Base-by-base conservation (phyloP, 2,329 filamentous ascomycete genomes). In the Rachicladosporium sp. region DNA sequence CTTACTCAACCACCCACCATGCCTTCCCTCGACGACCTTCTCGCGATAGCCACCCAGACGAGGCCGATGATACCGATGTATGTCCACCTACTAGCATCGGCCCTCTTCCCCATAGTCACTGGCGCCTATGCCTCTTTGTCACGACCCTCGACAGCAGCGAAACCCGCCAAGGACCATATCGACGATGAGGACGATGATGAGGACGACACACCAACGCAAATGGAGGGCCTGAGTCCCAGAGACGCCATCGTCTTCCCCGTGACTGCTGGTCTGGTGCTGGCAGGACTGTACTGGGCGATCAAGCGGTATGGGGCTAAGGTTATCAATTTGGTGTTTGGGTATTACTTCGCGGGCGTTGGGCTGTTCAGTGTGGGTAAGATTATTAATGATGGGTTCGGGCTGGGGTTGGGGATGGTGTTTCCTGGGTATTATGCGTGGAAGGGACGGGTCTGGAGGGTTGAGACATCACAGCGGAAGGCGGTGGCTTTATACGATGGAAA, bases 181-280 rank as follows among this genome's bases (percentile, higher is more conserved):
- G 70, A 76, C 4, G 53, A 56, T 11, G 65, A 71, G 8, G 66
- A 74, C 6, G 66, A 72, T 7, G 70, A 76, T 48, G 64, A 76
- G 44, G 55, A 70, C 39, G 68, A 72, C 21, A 63, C 68, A 7
- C 54, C 65, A 10, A 72, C 77, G 44, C 68, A 68, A 48, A 75
- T 81, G 65, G 78, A 82, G 51, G 80, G 80, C 0, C 62, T 93
- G 38, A 71, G 78, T 6, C 78, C 82, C 1, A 78, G 74, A 0
- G 89, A 96, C 60, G 89, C 86, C 35, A 74, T 96, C 48, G 60
- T 93, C 51, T 83, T 95, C 46, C 91, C 89, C 2, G 50, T 95
- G 27, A 67, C 87, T 39, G 88, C 87, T 4, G 85, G 78, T 2
- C 54, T 68, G 7, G 76, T 80, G 1, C 73, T 96, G 6, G 71